Conservation (phyloP, 2,329 filamentous ascomycete genomes). For the Cladosporium sp. region DNA sequence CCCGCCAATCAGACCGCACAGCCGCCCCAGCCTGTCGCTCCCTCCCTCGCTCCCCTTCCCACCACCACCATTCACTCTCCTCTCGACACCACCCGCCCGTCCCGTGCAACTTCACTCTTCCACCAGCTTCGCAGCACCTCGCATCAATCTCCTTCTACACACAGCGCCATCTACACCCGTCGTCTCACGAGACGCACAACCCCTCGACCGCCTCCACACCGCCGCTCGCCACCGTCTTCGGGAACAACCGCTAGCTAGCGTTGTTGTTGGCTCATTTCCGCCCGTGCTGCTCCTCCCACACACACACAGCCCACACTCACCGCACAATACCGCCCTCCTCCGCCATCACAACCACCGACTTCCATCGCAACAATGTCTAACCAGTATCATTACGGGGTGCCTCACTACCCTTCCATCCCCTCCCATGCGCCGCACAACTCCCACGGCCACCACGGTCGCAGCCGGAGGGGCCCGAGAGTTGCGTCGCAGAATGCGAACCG, state of each 20-base stretch:
- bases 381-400: constrained; percentile 42
- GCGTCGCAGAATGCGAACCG: constrained; percentile 78
- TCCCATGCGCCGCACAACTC: constrained; percentile 48
- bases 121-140: not conserved
- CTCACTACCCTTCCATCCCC: constrained; percentile 46
- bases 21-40: not conserved
- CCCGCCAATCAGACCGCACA: constrained; percentile 5
- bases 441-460: constrained; percentile 79
- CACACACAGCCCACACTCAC: constrained; percentile 5
- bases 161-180: not conserved
- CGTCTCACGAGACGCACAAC: constrained; percentile 7
- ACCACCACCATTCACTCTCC: not conserved
- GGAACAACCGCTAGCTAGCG: constrained; percentile 3
- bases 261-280: constrained; percentile 10
- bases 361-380: constrained; percentile 36
- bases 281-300: constrained; percentile 8
- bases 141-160: not conserved
- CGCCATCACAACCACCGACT: not conserved
- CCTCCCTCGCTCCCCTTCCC: not conserved
- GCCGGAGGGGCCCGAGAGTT: constrained; percentile 74
- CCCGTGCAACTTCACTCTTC: not conserved
- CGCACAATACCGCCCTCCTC: constrained; percentile 9
- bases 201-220: not conserved
- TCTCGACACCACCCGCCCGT: not conserved
- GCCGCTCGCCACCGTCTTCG: constrained; percentile 2